Base-by-base conservation (phyloP, 208 protist species). In the Endotrypanum monterogeii region DNA sequence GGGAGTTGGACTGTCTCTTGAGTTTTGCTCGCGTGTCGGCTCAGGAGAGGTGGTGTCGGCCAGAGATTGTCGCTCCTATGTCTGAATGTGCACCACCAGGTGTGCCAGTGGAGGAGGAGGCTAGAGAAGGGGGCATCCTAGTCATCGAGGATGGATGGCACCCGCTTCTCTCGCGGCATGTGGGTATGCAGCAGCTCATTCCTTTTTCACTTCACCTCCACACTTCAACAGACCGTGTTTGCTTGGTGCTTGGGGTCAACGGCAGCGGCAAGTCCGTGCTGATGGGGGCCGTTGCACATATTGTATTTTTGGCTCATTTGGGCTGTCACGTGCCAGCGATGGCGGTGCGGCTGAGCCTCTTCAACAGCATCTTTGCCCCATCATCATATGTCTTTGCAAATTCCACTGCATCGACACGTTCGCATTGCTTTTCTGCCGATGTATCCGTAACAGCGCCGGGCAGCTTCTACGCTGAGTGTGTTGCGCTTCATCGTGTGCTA, bases 241-340 rank as follows among this genome's bases (percentile, higher is more conserved):
- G 84, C 67, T 69, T 98, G 11, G 67, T 98, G 6, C 90, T 91
- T 7, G 95, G 97, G 23, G 81, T 87, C 3, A 98, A 98, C 79
- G 88, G 89, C 39, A 96, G 92, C 68, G 97, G 97, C 6, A 98
- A 98, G 76, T 97, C 94, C 11, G 83, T 98, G 1, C 91, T 98
- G 30, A 84, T 99, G 20, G 88, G 88, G 55, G 91, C 98, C n/a
- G 89, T 99, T 5, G 97, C 89, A 6, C 83, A 97, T 41, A 95
- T 98, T 52, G 90, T 96, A 2, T 96, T 96, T 66, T 78, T 99
- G 28, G 93, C 96, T 0, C 97, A 99, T 63, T 68, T 99, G 9
- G 98, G 98, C 16, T 97, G 79, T 63, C 98, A 93, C 84, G 97
- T 99, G n/a, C 96, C 97, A 9, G 94, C 95, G 37, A 73, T 73